Evolutionary conservation across 1,284 basidiomycete species (phyloP), one percentile per base, ranked within the genome.

Genomic region (Pseudozyma thailandica): DNA sequence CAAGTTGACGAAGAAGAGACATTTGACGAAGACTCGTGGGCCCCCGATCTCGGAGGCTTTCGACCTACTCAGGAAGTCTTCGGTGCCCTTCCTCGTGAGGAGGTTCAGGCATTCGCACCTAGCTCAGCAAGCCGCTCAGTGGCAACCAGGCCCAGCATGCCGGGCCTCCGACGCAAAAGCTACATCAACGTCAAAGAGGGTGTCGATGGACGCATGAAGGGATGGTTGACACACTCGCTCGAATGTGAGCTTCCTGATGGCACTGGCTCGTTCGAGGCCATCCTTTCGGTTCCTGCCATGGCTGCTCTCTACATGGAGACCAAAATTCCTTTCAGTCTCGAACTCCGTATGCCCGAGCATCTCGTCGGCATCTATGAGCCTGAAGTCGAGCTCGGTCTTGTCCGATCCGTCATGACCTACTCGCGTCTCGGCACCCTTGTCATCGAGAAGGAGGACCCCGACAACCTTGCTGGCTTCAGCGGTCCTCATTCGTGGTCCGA

Each of bases 261-360:
- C 28, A 26, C 33, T 3, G 69, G 69, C 26, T 52, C 55, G 13
- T 58, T 72, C 15, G 64, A 72, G 35, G 70, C 64, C 38, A 61
- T 72, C 35, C 60, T 72, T 18, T 72, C 70, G 31, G 64, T 72
- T 4, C 70, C 70, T 1, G 70, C 70, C 2, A 72, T 68, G 60
- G 70, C 70, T 6, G 70, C 70, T 7, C 53, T 72, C 9, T 72
- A 72, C 47, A 72, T 72, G 70, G 70, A 72, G 46, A 72, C 70
- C 46, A 68, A 68, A 23, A 66, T 72, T 20, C 70, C 70, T 5
- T 72, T 72, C 56, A 68, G 64, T 26, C 44, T 72, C 27, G 70
- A 72, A 45, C 50, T 72, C 9, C 70, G 70, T 13, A 48, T 72
- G 52, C 70, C 70, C 10, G 41, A 55, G 20, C 46, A 50, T 21